Evolutionary conservation across 2,329 filamentous ascomycete genomes (phyloP), one percentile per base, ranked within the genome.

Genomic region (Capronia coronata): DNA sequence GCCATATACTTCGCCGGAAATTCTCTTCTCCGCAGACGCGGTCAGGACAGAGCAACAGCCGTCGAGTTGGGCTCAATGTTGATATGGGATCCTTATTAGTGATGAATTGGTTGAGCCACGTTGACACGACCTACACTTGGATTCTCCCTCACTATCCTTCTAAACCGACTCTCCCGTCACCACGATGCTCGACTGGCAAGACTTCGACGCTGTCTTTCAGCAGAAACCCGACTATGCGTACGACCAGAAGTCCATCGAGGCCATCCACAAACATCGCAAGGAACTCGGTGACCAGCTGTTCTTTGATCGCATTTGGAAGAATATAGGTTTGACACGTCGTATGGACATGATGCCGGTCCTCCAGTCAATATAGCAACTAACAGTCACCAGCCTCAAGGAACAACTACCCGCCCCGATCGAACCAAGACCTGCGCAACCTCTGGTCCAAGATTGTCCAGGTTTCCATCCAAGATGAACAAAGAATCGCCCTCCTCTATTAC

Each of bases 401-500:
- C 61, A 68, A 78, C 10, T 94, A 93, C 63, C 88, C 88, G 37
- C 87, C 88, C 0, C 82, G 80, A 62, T 79, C 78, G 46, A 82
- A 85, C 50, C 74, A 73, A 52, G 79, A 81, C 35, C 75, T 94
- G 23, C 78, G 80, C 58, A 77, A 79, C 32, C 75, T 94, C 4
- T 83, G 90, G 67, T 73, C 80, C 54, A 79, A 82, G 51, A 82
- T 94, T 56, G 77, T 82, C 64, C 75, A 80, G 21, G 79, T 74
- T 46, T 72, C 71, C 42, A 80, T 84, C 59, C 78, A 83, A 6
- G 75, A 79, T 46, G 84, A 90, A 65, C 83, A 90, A 70, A 90
- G 90, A 66, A 80, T 89, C 58, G 87, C 87, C 14, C 76, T 93
- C 41, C 74, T 94, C 56, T 94, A 87, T 73, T 94, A 94, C 65